Evolutionary conservation across 2,329 filamentous ascomycete genomes (phyloP).

Genomic region (Thelonectria blattea): DNA sequence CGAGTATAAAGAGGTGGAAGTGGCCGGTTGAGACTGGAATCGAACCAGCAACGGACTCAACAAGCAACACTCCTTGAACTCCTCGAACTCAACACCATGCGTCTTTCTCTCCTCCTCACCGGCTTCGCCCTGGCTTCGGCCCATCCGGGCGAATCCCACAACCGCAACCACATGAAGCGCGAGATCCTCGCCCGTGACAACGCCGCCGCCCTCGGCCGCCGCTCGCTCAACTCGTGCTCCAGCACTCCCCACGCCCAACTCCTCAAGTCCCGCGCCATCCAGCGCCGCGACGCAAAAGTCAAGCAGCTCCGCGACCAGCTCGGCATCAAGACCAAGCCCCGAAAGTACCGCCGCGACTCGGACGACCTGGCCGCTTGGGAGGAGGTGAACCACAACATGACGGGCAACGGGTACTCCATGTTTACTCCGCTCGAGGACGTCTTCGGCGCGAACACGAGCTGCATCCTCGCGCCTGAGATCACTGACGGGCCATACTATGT

Average conservation of each 20-base stretch:
- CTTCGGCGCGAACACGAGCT: constrained; percentile 22
- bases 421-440: constrained; percentile 15
- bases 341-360: constrained; percentile 22
- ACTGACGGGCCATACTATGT: constrained; percentile 36
- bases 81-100: constrained; percentile 1
- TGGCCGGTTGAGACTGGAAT: too few species aligned
- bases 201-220: constrained; percentile 15
- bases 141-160: constrained; percentile 17
- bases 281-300: constrained; percentile 16
- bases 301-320: constrained; percentile 8
- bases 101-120: constrained; percentile 1
- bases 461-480: constrained; percentile 19
- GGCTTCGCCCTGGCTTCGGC: constrained; percentile 8
- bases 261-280: constrained; percentile 12
- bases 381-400: constrained; percentile 23
- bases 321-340: constrained; percentile 1
- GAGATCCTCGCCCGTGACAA: constrained; percentile 16
- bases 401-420: constrained; percentile 10
- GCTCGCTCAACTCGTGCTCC: constrained; percentile 11
- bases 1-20: too few species aligned
- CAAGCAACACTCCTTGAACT: neutral
- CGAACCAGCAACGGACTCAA: neutral
- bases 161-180: constrained; percentile 17
- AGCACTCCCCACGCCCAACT: neutral
- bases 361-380: constrained; percentile 18